These are phyloP conservation scores for Ambispora gerdemannii DNA, from an alignment of 192 early-diverging fungal genomes.

Conservation along the genomic window DNA sequence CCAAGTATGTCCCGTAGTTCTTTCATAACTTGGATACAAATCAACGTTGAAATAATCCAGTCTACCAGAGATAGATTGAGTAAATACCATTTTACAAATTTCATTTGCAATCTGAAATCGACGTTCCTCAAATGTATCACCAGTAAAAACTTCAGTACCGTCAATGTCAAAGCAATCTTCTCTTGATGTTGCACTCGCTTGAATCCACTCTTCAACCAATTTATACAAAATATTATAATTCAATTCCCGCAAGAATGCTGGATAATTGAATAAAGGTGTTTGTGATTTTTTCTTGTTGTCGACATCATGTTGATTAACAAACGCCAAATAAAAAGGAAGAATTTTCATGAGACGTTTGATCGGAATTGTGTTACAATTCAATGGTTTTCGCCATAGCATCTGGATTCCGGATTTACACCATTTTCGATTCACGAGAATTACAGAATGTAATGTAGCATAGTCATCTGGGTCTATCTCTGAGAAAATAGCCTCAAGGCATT, in stretches of 20 bases:
- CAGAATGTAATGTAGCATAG: neutral
- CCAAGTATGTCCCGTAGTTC: neutral
- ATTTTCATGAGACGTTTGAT: neutral
- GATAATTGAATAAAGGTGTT: conserved; percentile 1
- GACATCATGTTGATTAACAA: neutral
- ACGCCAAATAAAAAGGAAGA: neutral
- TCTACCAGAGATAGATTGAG: neutral
- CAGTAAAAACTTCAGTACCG: neutral
- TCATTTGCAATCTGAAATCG: neutral
- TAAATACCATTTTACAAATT: neutral
- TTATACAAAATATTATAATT: neutral
- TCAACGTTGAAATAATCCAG: neutral
- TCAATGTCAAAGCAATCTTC: neutral
- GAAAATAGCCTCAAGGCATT: conserved; percentile 7
- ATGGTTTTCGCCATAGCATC: conserved; percentile 10
- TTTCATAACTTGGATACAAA: neutral
- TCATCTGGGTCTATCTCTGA: neutral
- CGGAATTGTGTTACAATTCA: neutral
- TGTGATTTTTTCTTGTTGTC: neutral
- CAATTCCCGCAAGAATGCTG: neutral
- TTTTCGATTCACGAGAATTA: conserved; percentile 21
- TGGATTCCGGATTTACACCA: neutral
- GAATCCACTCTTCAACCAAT: neutral
- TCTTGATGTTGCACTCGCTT: neutral
- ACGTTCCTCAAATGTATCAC: neutral